Base-by-base conservation (phyloP, 352 stramenopile genomes). In the Pythium pyrilobum region DNA sequence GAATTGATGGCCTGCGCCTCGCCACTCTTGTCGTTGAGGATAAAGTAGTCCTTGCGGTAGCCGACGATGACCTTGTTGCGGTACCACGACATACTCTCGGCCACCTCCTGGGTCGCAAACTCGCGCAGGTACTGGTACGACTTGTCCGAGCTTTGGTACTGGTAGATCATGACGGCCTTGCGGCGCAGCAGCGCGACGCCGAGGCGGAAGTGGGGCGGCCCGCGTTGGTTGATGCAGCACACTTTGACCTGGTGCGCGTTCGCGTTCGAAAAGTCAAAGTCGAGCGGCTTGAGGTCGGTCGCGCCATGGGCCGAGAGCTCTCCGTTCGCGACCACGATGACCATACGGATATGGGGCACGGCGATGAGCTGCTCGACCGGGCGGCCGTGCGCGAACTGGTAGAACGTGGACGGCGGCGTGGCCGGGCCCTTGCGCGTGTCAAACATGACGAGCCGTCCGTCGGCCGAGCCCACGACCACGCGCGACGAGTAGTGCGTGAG, bases 401-500 rank as follows among this genome's bases (percentile, higher is more conserved):
- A 78, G 34, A 76, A 81, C 29, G 75, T 74, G 16, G 73, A 74
- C 11, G 59, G 52, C 8, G 69, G 50, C 2, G 66, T 84, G 20
- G 55, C 77, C 27, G 81, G 81, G 42, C 83, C 84, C 38, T 92
- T 95, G 52, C 84, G 81, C 39, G 84, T 95, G 66, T 95, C 84
- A 53, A 78, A 95, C 80, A 95, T 90, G 48, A 92, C 79, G 32
- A 95, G 70, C 0, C 80, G 81, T 1, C 84, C 81, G 40, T 95
- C 84, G 53, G 71, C 67, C 40, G 84, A 87, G 65, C 84, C 84
- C 32, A 95, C 58, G 11, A 95, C 78, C 32, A 95, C 81, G 51
- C 84, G 81, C n/a, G 74, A 92, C 29, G 81, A 92, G 67, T 95
- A 95, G 66, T 92, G 82, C 43, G 81, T 84, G 40, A 92, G 76